Evolutionary conservation across 2,329 filamentous ascomycete genomes (phyloP), one percentile per base, ranked within the genome.

Genomic region (Colletotrichum kahawae): DNA sequence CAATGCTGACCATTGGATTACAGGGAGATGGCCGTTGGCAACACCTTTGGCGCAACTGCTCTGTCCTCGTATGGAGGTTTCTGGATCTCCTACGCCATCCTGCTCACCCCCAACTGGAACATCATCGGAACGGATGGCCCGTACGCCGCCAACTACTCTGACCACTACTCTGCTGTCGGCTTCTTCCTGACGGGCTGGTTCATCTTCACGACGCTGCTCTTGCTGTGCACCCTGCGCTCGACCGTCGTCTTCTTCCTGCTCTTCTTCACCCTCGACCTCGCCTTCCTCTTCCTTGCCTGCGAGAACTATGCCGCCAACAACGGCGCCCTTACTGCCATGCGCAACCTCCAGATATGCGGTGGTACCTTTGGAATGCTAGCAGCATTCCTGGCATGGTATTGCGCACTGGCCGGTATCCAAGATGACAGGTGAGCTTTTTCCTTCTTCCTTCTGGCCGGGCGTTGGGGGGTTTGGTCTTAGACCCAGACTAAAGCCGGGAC

Each of bases 361-460:
- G 95, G 95, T 68, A 88, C 92, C 76, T 96, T 97, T 81, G 95
- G 95, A n/a, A 89, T 97, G 76, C 80, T 97, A 8, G 92, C 95
- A 2, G 94, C 95, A 0, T 97, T 97, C 82, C 82, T 95, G 71
- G 95, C 95, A 5, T 97, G 95, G 95, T 97, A 96, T 85, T 95
- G 95, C 80, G 95, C 95, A 48, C 88, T 96, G 75, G 94, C 94
- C 67, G 95, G 95, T 91, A 91, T 97, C 73, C 93, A 93, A 76
- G 95, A 97, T 80, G 88, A 86, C 82, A 91, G 89, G 91, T 92
- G 82, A 79, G 89, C 85, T n/a, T 71, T 16, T 48, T 60, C 16
- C 31, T 70, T 34, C 65, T 54, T 24, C 27, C 27, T 18, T 48
- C 57, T 67, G 34, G 70, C 29, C 43, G 56, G 31, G 48, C 33